These are phyloP conservation scores for Cladosporium sp. DNA, from an alignment of 2,329 filamentous ascomycete species.

Conservation along the genomic window DNA sequence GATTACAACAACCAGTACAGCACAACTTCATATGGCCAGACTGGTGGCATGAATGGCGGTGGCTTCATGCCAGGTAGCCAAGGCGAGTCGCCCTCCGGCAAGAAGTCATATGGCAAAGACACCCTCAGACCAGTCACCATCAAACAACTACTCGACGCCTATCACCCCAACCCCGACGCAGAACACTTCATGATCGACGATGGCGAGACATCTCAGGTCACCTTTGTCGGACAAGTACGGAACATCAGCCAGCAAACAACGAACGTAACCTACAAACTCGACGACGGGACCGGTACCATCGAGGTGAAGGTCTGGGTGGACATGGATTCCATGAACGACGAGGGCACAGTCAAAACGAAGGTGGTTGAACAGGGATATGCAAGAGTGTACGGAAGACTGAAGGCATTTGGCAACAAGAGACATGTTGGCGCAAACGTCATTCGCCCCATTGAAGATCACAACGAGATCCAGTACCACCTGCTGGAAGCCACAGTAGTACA, in stretches of 20 bases:
- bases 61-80: slow-evolving; percentile 54
- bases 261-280: slow-evolving; percentile 86
- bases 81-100: slow-evolving; percentile 39
- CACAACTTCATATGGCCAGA: slow-evolving; percentile 53
- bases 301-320: slow-evolving; percentile 90
- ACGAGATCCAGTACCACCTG: slow-evolving; percentile 90
- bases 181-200: slow-evolving; percentile 78
- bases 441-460: slow-evolving; percentile 74
- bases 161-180: slow-evolving; percentile 67
- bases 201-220: slow-evolving; percentile 65
- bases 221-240: slow-evolving; percentile 86
- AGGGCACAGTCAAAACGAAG: slow-evolving; percentile 37
- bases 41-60: slow-evolving; percentile 53
- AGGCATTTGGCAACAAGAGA: slow-evolving; percentile 77
- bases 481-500: slow-evolving; percentile 88
- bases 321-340: slow-evolving; percentile 49
- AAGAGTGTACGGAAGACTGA: slow-evolving; percentile 79
- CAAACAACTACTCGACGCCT: slow-evolving; percentile 84
- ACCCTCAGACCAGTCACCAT: slow-evolving; percentile 90
- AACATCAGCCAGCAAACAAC: slow-evolving; percentile 81
- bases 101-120: slow-evolving; percentile 65
- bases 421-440: slow-evolving; percentile 78
- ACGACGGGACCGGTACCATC: slow-evolving; percentile 89
- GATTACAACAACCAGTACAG: slow-evolving; percentile 44
- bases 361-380: slow-evolving; percentile 75